Evolutionary conservation across 2,329 filamentous ascomycete genomes (phyloP), one percentile per base, ranked within the genome.

Genomic region (Ambrosiella beaveri): DNA sequence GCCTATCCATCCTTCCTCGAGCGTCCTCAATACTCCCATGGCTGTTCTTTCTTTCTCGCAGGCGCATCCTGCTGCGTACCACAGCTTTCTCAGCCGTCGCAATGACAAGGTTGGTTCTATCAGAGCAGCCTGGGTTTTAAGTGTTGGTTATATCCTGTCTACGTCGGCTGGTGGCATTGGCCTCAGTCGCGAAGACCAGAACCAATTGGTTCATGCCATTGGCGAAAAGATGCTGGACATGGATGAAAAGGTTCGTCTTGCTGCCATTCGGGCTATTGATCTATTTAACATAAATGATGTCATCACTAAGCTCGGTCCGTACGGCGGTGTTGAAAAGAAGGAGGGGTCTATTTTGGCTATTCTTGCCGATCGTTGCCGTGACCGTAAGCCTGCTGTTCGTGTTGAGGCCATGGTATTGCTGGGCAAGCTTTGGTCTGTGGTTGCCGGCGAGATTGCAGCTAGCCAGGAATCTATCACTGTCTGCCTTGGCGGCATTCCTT

Each of bases 151-250:
- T 63, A 95, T 98, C 58, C 71, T 98, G 7, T 80, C 85, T n/a
- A 97, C 93, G 0, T 91, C 87, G 27, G 91, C 88, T 27, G 91
- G 91, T 52, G 88, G 88, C 27, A 91, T 93, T 63, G 91, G 91
- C 0, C 74, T 97, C 45, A 90, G 86, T 65, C 78, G 85, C 6
- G 84, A 87, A 59, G 91, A 97, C 63, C 88, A 95, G 68, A 76
- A 77, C 55, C 75, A 78, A 51, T 77, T 97, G 41, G 79, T 96
- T 52, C 79, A 80, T 61, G 81, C 81, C 7, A 74, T 97, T 17
- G 81, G 82, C 1, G 86, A 89, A 60, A 89, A 91, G 72, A 77
- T 97, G 9, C 83, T 83, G 17, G 93, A 98, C 67, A 81, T 78
- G 40, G 93, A 98, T 65, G 93, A 98, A 65, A 90, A 85, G 66